A percentile compares a stretch with the other conserved stretches of the same genome.
Evolutionary conservation across 805 yeast genomes (phyloP).

Genomic region (Metschnikowia anglica): DNA sequence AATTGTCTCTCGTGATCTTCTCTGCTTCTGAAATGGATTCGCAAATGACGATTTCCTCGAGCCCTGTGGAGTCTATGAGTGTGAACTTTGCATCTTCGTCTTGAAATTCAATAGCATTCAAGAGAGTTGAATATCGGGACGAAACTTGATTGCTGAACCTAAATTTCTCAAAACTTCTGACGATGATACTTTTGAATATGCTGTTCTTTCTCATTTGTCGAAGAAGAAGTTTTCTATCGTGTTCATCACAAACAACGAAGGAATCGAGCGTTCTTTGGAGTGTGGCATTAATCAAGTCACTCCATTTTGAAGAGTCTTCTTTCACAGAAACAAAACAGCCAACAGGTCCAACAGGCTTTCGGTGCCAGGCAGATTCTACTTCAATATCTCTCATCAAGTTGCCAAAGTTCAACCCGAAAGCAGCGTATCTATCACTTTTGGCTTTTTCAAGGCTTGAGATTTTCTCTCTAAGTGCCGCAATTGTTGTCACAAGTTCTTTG

Average conservation of each 20-base stretch:
- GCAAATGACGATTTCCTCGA: slow-evolving; percentile 60
- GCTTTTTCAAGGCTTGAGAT: slow-evolving; percentile 13
- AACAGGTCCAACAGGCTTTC: slow-evolving; percentile 75
- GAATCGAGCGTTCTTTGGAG: slow-evolving; percentile 53
- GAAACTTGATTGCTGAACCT: slow-evolving; percentile 37
- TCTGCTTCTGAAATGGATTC: slow-evolving; percentile 54
- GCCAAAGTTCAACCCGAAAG: slow-evolving; percentile 52
- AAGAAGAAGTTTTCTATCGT: slow-evolving; percentile 49
- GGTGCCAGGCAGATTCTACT: slow-evolving; percentile 31
- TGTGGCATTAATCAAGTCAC: slow-evolving; percentile 55
- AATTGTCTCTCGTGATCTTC: slow-evolving; percentile 27
- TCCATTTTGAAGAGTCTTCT: slow-evolving; percentile 54
- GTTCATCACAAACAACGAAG: slow-evolving; percentile 63
- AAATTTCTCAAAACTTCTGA: slow-evolving; percentile 57
- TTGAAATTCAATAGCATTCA: slow-evolving; percentile 59
- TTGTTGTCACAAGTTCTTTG: slow-evolving; percentile 9
- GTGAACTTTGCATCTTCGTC: slow-evolving; percentile 56
- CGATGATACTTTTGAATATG: slow-evolving; percentile 43
- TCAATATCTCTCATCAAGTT: slow-evolving; percentile 41
- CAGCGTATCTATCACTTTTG: slow-evolving; percentile 38
- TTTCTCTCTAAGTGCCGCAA: slow-evolving; percentile 8
- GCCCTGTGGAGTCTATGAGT: slow-evolving; percentile 58
- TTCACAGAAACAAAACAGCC: slow-evolving; percentile 63
- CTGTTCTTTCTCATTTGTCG: slow-evolving; percentile 36
- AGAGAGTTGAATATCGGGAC: slow-evolving; percentile 37